Conservation (phyloP, 2,329 filamentous ascomycete species). For the Colletotrichum liriopes region DNA sequence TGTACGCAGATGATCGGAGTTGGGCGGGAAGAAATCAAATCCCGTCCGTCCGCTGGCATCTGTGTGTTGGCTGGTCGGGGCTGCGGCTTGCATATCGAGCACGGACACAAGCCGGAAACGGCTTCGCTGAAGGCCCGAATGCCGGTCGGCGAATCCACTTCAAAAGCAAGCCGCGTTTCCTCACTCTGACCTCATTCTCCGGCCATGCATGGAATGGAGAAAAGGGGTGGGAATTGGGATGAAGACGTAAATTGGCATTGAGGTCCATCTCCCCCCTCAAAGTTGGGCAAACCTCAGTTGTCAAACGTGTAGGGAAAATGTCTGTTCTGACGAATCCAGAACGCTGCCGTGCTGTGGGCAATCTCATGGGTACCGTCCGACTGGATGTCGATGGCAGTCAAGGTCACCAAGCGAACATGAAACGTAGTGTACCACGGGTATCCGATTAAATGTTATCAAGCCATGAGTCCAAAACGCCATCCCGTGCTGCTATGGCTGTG, state of each 20-base stretch:
- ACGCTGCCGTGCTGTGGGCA: no score
- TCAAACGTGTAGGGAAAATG: not conserved
- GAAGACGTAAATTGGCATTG: not conserved
- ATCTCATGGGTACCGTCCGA: no score
- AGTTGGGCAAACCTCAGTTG: no score
- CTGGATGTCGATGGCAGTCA: not conserved
- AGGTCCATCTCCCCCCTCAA: not conserved
- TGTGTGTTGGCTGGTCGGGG: not conserved
- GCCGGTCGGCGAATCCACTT: not conserved
- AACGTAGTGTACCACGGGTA: slow-evolving; percentile 15
- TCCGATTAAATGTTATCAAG: slow-evolving; percentile 36
- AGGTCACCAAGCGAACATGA: not conserved
- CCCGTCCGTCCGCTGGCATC: slow-evolving; percentile 2
- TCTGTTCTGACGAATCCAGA: not conserved
- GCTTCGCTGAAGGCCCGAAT: not conserved
- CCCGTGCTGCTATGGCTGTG: not conserved
- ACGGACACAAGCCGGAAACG: not conserved
- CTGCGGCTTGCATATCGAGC: not conserved
- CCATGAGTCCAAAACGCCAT: slow-evolving; percentile 27
- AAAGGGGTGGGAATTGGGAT: no score
- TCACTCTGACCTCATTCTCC: no score
- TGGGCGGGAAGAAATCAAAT: not conserved
- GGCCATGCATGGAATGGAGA: not conserved
- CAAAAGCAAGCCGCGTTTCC: not conserved
- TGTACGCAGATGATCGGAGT: slow-evolving; percentile 18